Percentiles rank a stretch among this genome's conserved stretches.
Evolutionary conservation across 208 protist genomes (phyloP).

Genomic region (Crithidia bombi): DNA sequence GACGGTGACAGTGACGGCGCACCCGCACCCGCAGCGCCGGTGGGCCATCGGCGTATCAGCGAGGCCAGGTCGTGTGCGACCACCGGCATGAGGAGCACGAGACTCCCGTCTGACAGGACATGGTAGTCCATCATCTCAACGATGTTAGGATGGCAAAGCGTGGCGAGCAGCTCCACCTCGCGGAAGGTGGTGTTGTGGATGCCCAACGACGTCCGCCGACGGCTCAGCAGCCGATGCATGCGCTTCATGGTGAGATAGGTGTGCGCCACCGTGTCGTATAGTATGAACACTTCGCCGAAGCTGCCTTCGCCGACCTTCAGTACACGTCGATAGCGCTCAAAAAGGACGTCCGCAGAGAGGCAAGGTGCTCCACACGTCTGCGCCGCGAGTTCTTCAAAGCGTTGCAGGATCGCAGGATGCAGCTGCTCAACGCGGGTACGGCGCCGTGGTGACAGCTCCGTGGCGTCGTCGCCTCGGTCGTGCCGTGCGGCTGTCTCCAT

Average conservation of each 20-base stretch:
- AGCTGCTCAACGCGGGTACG: slow-evolving; percentile 28
- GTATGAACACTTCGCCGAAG: slow-evolving; percentile 87
- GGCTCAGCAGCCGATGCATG: slow-evolving; percentile 69
- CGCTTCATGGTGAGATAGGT: slow-evolving; percentile 89
- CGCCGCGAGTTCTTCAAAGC: slow-evolving; percentile 22
- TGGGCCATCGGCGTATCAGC: slow-evolving; percentile 60
- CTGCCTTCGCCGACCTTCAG: slow-evolving; percentile 87
- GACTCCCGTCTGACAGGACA: slow-evolving; percentile 63
- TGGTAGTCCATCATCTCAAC: slow-evolving; percentile 72
- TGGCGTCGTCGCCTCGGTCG: neutral
- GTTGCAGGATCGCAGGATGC: slow-evolving; percentile 21
- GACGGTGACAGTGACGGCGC: neutral
- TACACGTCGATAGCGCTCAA: slow-evolving; percentile 62
- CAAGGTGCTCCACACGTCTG: neutral
- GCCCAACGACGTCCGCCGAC: slow-evolving; percentile 45
- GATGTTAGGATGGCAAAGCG: slow-evolving; percentile 78
- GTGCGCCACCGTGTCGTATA: slow-evolving; percentile 69
- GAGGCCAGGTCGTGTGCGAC: slow-evolving; percentile 76
- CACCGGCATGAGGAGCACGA: slow-evolving; percentile 79
- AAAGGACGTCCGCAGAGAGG: slow-evolving; percentile 31
- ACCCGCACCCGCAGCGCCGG: slow-evolving; percentile 4
- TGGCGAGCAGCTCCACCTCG: slow-evolving; percentile 74
- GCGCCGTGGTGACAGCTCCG: slow-evolving; percentile 10
- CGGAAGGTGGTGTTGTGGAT: slow-evolving; percentile 79
- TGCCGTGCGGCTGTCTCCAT: neutral